Evolutionary conservation across 2,329 filamentous ascomycete species (phyloP).

Genomic region (Phaeosphaeria sp.): DNA sequence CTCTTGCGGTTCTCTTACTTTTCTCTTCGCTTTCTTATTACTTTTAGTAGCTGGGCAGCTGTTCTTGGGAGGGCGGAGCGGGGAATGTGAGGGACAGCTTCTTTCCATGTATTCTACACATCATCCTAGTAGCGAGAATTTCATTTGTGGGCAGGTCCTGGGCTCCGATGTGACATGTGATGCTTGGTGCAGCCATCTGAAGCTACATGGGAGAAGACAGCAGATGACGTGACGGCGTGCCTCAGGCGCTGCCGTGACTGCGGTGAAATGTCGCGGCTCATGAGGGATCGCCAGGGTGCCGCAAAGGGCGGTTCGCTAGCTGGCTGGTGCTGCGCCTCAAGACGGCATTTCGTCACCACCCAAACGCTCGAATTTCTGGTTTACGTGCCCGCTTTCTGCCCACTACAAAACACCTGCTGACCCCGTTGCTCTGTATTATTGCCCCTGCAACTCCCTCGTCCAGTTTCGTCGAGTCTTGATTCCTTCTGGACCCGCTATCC

Average conservation of each 20-base stretch:
- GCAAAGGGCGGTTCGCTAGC: slow-evolving; percentile 19
- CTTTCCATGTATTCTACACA: slow-evolving; percentile 52
- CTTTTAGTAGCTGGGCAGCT: slow-evolving; percentile 46
- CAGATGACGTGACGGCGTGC: slow-evolving; percentile 16
- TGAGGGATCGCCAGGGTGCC: slow-evolving; percentile 25
- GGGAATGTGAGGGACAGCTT: slow-evolving; percentile 39
- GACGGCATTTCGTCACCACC: slow-evolving; percentile 46
- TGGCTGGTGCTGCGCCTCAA: slow-evolving; percentile 31
- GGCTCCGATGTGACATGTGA: slow-evolving; percentile 6
- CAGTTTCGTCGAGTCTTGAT: neutral
- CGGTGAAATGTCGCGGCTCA: neutral
- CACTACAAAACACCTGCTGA: slow-evolving; percentile 28
- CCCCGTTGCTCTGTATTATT: slow-evolving; percentile 8
- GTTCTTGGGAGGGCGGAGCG: slow-evolving; percentile 40
- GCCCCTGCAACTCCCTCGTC: slow-evolving; percentile 3
- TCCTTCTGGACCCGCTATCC: slow-evolving; percentile 17
- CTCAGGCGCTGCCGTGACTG: neutral
- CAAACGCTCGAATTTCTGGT: slow-evolving; percentile 39
- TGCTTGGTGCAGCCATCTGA: neutral
- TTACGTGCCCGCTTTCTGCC: slow-evolving; percentile 32
- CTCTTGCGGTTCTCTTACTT: slow-evolving; percentile 40
- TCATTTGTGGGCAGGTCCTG: slow-evolving; percentile 40
- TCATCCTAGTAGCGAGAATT: slow-evolving; percentile 48
- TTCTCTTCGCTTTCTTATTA: slow-evolving; percentile 45
- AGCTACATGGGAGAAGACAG: neutral